Conservation (phyloP, 2,329 filamentous ascomycete species). For the Hymenoscyphus occultus region DNA sequence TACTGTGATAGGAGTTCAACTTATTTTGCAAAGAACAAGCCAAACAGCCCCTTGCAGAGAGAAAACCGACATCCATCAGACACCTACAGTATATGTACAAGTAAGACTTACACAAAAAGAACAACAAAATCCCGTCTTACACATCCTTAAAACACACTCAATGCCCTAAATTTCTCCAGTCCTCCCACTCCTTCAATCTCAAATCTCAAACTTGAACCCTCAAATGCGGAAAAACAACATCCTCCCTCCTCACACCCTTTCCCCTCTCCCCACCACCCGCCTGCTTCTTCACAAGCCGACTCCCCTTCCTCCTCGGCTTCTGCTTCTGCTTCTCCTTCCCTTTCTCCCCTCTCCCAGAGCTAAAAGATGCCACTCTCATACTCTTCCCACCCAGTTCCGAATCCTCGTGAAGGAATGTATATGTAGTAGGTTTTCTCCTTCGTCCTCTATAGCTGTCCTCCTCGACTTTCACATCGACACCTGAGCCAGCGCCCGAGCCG, state of each 20-base stretch:
- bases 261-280: not conserved
- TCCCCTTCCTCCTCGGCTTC: constrained; percentile 7
- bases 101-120: no score
- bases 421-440: constrained; percentile 4
- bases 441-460: not conserved
- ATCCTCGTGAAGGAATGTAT: constrained; percentile 13
- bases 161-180: no score
- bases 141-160: no score
- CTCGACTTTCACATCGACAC: not conserved
- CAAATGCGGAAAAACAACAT: constrained; percentile 2
- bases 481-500: no score
- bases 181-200: not conserved
- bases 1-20: no score
- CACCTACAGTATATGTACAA: no score
- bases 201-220: not conserved
- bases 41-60: no score
- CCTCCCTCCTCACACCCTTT: not conserved
- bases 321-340: not conserved
- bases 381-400: not conserved
- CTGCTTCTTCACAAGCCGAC: constrained; percentile 11
- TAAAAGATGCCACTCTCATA: not conserved
- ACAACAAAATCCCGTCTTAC: no score
- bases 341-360: not conserved
- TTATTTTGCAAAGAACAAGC: no score
- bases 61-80: no score